These are phyloP conservation scores for Ophiosphaerella narmari DNA, from an alignment of 2,329 filamentous ascomycete species.

Conservation along the genomic window DNA sequence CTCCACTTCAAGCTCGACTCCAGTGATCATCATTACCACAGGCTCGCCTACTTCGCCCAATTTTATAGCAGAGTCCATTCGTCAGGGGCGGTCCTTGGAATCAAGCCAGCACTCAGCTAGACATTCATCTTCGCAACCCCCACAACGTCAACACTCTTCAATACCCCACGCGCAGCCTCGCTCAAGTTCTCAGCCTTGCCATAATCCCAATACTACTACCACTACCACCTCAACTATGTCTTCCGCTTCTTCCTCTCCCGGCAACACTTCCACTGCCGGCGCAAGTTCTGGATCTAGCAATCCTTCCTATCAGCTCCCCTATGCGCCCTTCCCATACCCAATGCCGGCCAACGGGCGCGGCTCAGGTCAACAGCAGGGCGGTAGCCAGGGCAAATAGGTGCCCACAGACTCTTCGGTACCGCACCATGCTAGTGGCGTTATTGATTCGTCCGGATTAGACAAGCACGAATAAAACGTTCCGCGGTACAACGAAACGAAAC, in stretches of 20 bases:
- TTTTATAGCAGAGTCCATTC: constrained; percentile 8
- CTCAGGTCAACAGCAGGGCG: constrained; percentile 22
- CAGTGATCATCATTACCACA: constrained; percentile 27
- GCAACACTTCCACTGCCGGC: constrained; percentile 38
- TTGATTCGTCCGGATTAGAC: background rate
- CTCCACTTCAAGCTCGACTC: constrained; percentile 7
- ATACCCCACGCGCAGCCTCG: constrained; percentile 19
- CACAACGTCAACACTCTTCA: constrained; percentile 8
- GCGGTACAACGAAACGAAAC: no score
- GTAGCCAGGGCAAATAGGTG: constrained; percentile 24
- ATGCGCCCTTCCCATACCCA: constrained; percentile 45
- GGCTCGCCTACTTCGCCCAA: constrained; percentile 9
- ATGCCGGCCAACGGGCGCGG: constrained; percentile 38
- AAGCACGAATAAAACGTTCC: background rate
- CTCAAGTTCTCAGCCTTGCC: constrained; percentile 19
- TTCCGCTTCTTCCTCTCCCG: constrained; percentile 39
- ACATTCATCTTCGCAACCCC: constrained; percentile 18
- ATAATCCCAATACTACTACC: background rate
- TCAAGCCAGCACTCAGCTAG: constrained; percentile 6
- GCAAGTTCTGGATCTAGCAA: constrained; percentile 33
- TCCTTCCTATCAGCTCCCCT: constrained; percentile 39
- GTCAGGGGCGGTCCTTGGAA: constrained; percentile 18
- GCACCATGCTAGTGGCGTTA: constrained; percentile 1
- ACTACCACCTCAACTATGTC: constrained; percentile 31
- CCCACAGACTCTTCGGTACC: background rate